Evolutionary conservation across 352 stramenopile genomes (phyloP).

Genomic region (Globisporangium carolinianum): DNA sequence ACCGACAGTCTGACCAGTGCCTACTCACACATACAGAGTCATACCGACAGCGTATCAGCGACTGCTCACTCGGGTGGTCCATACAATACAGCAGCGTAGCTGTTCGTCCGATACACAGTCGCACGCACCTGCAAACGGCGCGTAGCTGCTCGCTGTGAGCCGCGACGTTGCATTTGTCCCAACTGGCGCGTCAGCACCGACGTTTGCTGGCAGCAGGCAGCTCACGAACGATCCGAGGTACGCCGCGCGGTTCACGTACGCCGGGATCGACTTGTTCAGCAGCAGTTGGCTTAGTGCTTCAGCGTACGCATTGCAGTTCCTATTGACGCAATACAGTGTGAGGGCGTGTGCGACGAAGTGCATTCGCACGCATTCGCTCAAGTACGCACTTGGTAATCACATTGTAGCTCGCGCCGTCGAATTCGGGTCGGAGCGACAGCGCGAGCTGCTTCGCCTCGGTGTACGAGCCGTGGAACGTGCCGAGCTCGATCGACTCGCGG

Average conservation of each 20-base stretch:
- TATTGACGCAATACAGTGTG: background rate
- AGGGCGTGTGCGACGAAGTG: background rate
- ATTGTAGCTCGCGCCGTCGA: conserved; percentile 88
- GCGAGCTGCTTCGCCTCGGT: conserved; percentile 77
- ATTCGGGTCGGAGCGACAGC: conserved; percentile 81
- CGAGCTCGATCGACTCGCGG: conserved; percentile 86
- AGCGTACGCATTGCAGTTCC: conserved; percentile 94
- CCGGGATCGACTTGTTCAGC: conserved; percentile 72
- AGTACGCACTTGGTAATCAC: conserved; percentile 71
- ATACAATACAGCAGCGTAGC: background rate
- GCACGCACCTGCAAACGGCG: conserved; percentile 48
- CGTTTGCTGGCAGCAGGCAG: conserved; percentile 61
- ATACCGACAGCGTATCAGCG: background rate
- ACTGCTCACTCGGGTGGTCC: background rate
- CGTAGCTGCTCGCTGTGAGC: conserved; percentile 28
- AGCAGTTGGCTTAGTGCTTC: conserved; percentile 84
- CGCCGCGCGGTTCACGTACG: conserved; percentile 91
- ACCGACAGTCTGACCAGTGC: conserved; percentile 33
- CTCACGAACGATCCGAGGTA: conserved; percentile 89
- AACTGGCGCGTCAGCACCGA: conserved; percentile 53
- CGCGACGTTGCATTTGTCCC: conserved; percentile 15
- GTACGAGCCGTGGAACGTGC: conserved; percentile 79
- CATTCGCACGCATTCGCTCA: background rate
- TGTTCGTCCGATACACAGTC: background rate
- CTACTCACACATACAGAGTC: conserved; percentile 15